phyloP scores from a whole-genome alignment of 2,329 filamentous ascomycete species.

The Xylaria sp. region DNA sequence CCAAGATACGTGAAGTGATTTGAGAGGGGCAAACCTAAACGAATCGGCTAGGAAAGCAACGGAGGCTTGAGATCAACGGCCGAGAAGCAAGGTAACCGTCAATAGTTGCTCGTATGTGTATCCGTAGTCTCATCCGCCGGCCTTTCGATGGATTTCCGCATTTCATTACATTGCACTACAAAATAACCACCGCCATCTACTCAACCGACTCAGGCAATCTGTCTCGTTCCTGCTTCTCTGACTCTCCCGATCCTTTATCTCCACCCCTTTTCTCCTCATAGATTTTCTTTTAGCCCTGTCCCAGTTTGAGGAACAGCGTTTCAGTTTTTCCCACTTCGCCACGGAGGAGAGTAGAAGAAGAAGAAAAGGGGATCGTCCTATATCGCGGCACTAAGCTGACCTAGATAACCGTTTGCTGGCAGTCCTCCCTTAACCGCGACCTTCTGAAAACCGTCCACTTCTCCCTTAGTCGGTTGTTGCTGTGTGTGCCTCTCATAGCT shows the following conservation, averaged over 20 bases:
- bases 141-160: conserved; percentile 29
- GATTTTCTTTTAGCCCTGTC: conserved; percentile 37
- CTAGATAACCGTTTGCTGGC: conserved; percentile 45
- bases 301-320: conserved; percentile 49
- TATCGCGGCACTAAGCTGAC: conserved; percentile 23
- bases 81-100: conserved; percentile 41
- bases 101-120: conserved; percentile 36
- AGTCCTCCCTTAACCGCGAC: conserved; percentile 41
- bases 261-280: conserved; percentile 41
- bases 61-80: conserved; percentile 38
- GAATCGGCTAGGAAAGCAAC: conserved; percentile 30
- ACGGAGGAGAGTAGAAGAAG: conserved; percentile 32
- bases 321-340: conserved; percentile 40
- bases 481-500: conserved; percentile 40
- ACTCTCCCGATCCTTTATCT: conserved; percentile 46
- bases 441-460: conserved; percentile 44
- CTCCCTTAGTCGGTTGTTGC: conserved; percentile 38
- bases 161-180: conserved; percentile 30
- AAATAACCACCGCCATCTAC: conserved; percentile 24
- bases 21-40: conserved; percentile 40
- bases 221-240: conserved; percentile 44
- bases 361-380: conserved; percentile 1
- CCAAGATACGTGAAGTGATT: conserved; percentile 23
- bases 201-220: conserved; percentile 45
- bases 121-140: conserved; percentile 37